Evolutionary conservation across 2,329 filamentous ascomycete genomes (phyloP), one percentile per base, ranked within the genome.

Genomic region (Diplodia sapinea): DNA sequence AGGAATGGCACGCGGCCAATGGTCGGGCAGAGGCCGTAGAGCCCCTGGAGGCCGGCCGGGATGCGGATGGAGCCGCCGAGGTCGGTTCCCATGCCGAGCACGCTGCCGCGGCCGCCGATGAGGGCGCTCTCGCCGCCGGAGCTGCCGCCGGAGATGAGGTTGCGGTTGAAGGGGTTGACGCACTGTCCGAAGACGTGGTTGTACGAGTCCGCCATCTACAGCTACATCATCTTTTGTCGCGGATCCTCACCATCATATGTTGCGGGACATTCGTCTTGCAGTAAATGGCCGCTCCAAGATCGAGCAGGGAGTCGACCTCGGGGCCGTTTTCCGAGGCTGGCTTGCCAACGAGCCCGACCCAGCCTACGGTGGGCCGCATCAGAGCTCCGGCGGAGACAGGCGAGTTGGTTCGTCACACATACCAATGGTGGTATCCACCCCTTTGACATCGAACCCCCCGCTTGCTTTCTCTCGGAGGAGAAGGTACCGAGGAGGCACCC

Each of bases 101-200:
- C 79, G 36, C 81, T 84, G 13, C 85, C 85, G n/a, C 82, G 76
- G 26, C 87, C 73, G 0, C 80, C 86, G 12, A 87, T 59, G 11
- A 88, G 74, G 0, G 86, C 84, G 1, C 85, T 85, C 72, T 88
- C 86, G 63, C 86, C 86, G 40, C 86, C 86, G 4, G 83, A 85
- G 2, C 81, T 84, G 2, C 85, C 86, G 4, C 86, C 86, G 12
- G 78, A 71, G 0, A 83, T 84, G 33, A 87, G 74, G 1, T 75
- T 79, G 1, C 79, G 79, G 72, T 87, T 87, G 72, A 80, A 81
- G 0, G 85, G 85, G 71, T 87, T 87, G 12, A 83, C 77, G 0
- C 85, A 87, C 0, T 77, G 76, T 0, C 84, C 84, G 69, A 83
- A 84, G 52, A 86, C 69, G 71, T 85, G 85, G 67, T 71, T 82